Evolutionary conservation across 2,329 filamentous ascomycete species (phyloP), one percentile per base, ranked within the genome.

Genomic region (Pestalotiopsis sp.): DNA sequence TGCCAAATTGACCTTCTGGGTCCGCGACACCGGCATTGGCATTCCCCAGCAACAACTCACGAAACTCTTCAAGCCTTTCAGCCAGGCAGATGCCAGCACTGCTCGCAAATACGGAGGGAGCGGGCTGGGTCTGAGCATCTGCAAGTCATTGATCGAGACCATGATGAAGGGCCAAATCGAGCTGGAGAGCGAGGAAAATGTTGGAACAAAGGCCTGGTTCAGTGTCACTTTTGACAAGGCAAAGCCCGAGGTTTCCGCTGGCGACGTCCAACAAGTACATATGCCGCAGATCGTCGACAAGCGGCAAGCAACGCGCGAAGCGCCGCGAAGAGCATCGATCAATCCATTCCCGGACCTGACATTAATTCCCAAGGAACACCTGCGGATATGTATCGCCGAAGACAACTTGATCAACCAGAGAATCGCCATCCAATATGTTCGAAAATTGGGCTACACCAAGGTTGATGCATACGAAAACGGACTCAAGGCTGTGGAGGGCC

Each of bases 341-440:
- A 82, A 83, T 66, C 83, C 85, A 3, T 86, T 87, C 69, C 81
- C 91, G 25, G 91, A 94, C 76, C 86, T 98, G 4, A 91, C 91
- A 20, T 86, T 86, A 68, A 87, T 98, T 6, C 90, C 92, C 9
- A 90, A 93, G 68, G 89, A 94, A 59, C 86, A 97, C 68, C 85
- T 98, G 38, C 91, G 93, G 39, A 91, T 98, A 38, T 97, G 94
- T 79, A 95, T 98, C 68, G 95, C 95, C 0, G 95, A 98, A 77
- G 95, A 98, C 82, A 98, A 98, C 73, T 89, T 92, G 3, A 97
- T 98, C 82, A 98, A 98, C 75, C 93, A 97, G 77, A 94, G 93
- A 79, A 98, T 98, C 73, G 95, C 95, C 1, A 93, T 97, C 64
- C 93, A 94, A 73, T 98, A 97, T 73, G 92, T 97, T 68, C 90